Conservation (phyloP, 2,329 filamentous ascomycete genomes). For the Periconia sp. region DNA sequence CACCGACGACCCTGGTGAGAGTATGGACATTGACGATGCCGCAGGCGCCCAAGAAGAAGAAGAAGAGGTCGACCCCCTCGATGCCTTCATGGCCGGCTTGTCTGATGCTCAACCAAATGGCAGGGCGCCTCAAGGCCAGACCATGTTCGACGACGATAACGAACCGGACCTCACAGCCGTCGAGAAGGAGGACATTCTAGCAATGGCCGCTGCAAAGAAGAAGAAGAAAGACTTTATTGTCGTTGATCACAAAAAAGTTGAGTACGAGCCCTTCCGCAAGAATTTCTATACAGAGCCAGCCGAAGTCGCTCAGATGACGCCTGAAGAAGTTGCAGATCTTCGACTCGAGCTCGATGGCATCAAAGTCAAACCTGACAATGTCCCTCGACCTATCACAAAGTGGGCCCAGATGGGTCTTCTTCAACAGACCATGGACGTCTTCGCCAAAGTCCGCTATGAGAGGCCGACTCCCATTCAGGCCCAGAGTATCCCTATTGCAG, state of each 20-base stretch:
- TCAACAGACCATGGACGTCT: constrained; percentile 83
- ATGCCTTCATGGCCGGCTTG: constrained; percentile 91
- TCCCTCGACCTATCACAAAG: constrained; percentile 92
- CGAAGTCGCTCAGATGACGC: constrained; percentile 81
- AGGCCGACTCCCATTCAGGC: constrained; percentile 93
- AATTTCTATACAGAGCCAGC: constrained; percentile 92
- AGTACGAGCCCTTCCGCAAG: constrained; percentile 86
- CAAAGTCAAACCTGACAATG: constrained; percentile 76
- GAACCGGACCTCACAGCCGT: constrained; percentile 70
- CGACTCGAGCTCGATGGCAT: constrained; percentile 92
- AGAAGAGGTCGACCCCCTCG: constrained; percentile 78
- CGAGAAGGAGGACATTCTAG: constrained; percentile 59
- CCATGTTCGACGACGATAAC: constrained; percentile 86
- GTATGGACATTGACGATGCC: constrained; percentile 63
- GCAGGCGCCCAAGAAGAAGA: constrained; percentile 69
- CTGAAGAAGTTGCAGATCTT: constrained; percentile 81
- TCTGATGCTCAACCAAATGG: constrained; percentile 43
- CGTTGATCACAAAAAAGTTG: constrained; percentile 84
- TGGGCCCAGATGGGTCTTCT: constrained; percentile 96
- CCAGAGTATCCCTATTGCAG: constrained; percentile 91
- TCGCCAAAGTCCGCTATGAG: constrained; percentile 81
- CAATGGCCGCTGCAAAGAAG: constrained; percentile 64
- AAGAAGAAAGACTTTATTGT: constrained; percentile 92
- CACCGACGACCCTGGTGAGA: constrained; percentile 40
- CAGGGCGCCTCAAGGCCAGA: constrained; percentile 72